Evolutionary conservation across 352 stramenopile genomes (phyloP).

Genomic region (Peronosclerospora sorghi): DNA sequence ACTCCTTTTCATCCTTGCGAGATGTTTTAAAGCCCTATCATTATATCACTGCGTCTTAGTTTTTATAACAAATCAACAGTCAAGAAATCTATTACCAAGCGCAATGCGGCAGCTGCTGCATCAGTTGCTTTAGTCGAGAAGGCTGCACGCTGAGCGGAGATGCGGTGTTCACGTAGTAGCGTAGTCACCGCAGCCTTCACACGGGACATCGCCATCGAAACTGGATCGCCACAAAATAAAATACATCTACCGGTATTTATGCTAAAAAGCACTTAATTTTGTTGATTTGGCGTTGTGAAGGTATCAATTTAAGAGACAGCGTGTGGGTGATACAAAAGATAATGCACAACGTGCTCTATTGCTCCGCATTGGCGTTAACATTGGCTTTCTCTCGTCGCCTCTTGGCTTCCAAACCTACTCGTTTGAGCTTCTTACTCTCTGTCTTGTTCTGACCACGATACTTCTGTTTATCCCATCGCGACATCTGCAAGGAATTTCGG

Average conservation of each 20-base stretch:
- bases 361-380: slow-evolving; percentile 8
- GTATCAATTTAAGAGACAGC: too few species aligned
- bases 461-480: slow-evolving; percentile 58
- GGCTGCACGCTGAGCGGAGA: slow-evolving; percentile 8
- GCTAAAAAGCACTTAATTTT: too few species aligned
- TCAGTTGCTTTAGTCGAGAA: slow-evolving; percentile 67
- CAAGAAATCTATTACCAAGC: slow-evolving; percentile 44
- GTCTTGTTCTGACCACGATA: slow-evolving; percentile 69
- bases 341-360: background rate
- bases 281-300: too few species aligned
- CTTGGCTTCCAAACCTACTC: slow-evolving; percentile 54
- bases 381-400: slow-evolving; percentile 17
- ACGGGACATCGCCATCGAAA: slow-evolving; percentile 26
- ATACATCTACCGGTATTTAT: too few species aligned
- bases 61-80: too few species aligned
- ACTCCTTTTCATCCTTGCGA: slow-evolving; percentile 18
- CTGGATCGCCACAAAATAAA: slow-evolving; percentile 15
- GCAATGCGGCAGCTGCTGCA: slow-evolving; percentile 51
- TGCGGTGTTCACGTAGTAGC: slow-evolving; percentile 21
- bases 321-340: too few species aligned
- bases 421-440: slow-evolving; percentile 68
- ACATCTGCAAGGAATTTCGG: slow-evolving; percentile 52
- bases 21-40: slow-evolving; percentile 52
- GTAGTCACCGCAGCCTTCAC: slow-evolving; percentile 30
- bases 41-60: too few species aligned